phyloP scores from a whole-genome alignment of 78 protist species.

The Cyanophora paradoxa region DNA sequence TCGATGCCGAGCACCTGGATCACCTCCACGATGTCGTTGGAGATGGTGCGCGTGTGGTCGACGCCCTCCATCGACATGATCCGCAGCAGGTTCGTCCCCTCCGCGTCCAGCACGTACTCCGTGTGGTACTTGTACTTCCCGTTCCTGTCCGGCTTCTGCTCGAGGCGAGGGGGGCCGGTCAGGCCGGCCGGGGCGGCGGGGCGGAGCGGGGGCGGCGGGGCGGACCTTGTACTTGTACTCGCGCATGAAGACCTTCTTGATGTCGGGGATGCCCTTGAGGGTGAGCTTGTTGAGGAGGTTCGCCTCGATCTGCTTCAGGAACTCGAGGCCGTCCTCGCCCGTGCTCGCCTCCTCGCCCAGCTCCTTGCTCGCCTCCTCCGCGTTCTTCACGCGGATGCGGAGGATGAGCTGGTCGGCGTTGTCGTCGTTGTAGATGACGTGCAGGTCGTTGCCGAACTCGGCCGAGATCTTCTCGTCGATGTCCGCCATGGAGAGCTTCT shows the following conservation, averaged over 20 bases:
- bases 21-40: constrained; percentile 93
- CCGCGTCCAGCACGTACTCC: constrained; percentile 48
- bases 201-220: too few relatives aligned
- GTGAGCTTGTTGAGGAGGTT: constrained; percentile 57
- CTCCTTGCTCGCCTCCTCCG: constrained; percentile 5
- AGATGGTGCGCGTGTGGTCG: constrained; percentile 66
- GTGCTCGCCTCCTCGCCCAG: constrained; percentile 25
- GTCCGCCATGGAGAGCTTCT: constrained; percentile 47
- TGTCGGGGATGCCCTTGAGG: constrained; percentile 73
- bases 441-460: constrained; percentile 45
- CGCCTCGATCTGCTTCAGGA: constrained; percentile 60
- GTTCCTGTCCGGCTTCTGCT: too few relatives aligned
- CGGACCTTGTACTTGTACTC: too few relatives aligned
- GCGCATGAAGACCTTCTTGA: constrained; percentile 61
- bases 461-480: constrained; percentile 51
- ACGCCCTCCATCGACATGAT: constrained; percentile 75
- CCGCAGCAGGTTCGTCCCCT: constrained; percentile 56
- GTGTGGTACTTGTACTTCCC: constrained; percentile 28
- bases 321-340: constrained; percentile 42
- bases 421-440: constrained; percentile 69
- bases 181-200: too few relatives aligned
- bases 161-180: too few relatives aligned
- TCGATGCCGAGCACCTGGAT: constrained; percentile 93
- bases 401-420: constrained; percentile 70
- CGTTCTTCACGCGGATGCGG: constrained; percentile 60